Base-by-base conservation (phyloP, 345 rosid species). In the Gossypium raimondii region DNA sequence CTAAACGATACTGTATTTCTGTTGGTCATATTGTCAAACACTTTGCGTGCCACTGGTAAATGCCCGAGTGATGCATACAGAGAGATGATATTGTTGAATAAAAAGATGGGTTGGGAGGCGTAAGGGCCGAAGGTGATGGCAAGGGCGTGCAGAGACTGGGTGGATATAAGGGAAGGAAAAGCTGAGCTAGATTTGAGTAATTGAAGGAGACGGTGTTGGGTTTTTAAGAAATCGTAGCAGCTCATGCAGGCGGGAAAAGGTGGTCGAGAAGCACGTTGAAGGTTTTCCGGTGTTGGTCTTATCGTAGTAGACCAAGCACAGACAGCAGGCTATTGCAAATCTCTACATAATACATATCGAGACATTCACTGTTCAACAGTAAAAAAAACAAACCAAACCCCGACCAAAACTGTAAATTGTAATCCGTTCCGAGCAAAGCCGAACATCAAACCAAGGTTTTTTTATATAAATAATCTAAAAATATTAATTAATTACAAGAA, bases 101-200 rank as follows among this genome's bases (percentile, higher is more conserved):
- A 34, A 70, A 68, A 91, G 70, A 88, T 64, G 51, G 90, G 80
- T 74, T 92, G 97, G 24, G 67, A 57, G 29, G 82, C 75, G 61
- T 73, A 72, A 12, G 82, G 66, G 8, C 83, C 85, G 65, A 83
- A 67, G 2, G 92, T 89, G 70, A 87, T 78, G 73, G 83, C 58
- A 45, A 92, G 88, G 0, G 96, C 98, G 45, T 92, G 98, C 43
- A 92, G 90, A 78, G 85, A 70, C 70, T 86, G 89, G 13, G 89
- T 81, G 16, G 77, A 81, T 29, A 76, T 62, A 59, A 92, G 81
- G 45, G 93, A 84, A 71, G 78, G 89, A 82, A 73, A 29, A 55
- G 62, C 83, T 48, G 83, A 66, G 84, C 87, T 83, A 60, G 73
- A 69, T 51, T 80, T 82, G 72, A 90, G 92, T 59, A 90, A 81